These are phyloP conservation scores for Dioszegia hungarica DNA, from an alignment of 768 basidiomycete genomes.

Conservation along the genomic window DNA sequence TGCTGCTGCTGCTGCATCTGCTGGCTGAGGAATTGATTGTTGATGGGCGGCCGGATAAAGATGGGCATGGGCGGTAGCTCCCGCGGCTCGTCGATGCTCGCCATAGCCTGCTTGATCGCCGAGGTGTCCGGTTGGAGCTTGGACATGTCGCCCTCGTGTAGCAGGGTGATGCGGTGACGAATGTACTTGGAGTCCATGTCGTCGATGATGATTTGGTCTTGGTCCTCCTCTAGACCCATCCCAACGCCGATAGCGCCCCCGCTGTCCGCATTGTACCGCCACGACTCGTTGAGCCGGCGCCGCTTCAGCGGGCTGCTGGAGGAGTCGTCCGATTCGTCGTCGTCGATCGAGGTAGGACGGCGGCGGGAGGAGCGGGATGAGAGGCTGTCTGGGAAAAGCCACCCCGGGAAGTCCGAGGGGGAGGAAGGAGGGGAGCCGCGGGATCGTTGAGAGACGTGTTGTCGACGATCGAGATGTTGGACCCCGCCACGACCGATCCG, in stretches of 20 bases:
- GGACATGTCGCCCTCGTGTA: constrained; percentile 34
- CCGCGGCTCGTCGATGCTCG: constrained; percentile 23
- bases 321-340: constrained; percentile 18
- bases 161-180: constrained; percentile 30
- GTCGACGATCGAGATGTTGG: constrained; percentile 69
- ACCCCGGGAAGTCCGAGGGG: neutral
- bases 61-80: constrained; percentile 35
- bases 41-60: constrained; percentile 29
- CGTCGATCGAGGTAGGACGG: constrained; percentile 32
- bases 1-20: constrained; percentile 27
- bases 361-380: neutral
- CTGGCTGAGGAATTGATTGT: constrained; percentile 6
- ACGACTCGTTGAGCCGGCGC: constrained; percentile 46
- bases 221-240: constrained; percentile 44
- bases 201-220: constrained; percentile 49
- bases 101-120: constrained; percentile 20
- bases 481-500: constrained; percentile 81
- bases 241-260: constrained; percentile 45
- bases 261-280: constrained; percentile 48
- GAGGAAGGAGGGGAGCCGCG: constrained; percentile 10
- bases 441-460: constrained; percentile 9
- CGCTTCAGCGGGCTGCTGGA: constrained; percentile 10
- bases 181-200: constrained; percentile 49
- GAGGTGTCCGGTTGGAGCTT: constrained; percentile 32
- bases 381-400: constrained; percentile 26